Evolutionary conservation across 345 rosid species (phyloP).

Genomic region (Eucalyptus pumila): DNA sequence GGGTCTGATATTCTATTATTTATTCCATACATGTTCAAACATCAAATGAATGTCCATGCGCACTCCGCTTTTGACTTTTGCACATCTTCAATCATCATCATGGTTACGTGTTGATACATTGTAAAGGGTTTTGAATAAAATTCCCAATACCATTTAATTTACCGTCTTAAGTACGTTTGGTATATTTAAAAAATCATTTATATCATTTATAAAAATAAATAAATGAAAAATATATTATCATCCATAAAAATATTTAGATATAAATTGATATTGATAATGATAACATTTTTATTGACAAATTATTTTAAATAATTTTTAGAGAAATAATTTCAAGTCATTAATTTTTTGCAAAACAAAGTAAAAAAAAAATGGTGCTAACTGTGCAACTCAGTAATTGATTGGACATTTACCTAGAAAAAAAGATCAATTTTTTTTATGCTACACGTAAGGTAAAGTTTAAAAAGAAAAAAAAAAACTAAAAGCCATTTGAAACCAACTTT

Average conservation of each 20-base stretch:
- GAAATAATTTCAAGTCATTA: background rate
- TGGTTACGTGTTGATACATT: background rate
- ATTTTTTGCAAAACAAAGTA: background rate
- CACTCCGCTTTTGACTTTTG: background rate
- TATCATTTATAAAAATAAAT: background rate
- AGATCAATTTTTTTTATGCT: background rate
- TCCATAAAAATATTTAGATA: background rate
- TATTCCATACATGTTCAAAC: background rate
- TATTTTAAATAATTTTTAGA: background rate
- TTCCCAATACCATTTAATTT: background rate
- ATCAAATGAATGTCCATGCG: background rate
- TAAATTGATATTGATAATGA: background rate
- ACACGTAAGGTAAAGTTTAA: background rate
- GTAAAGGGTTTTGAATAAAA: background rate
- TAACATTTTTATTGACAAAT: background rate
- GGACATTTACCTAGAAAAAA: background rate
- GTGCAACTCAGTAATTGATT: background rate
- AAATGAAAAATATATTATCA: rapidly evolving
- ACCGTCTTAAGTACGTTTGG: too few relatives aligned
- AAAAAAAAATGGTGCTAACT: background rate
- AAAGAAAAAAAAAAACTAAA: background rate
- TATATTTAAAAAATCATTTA: background rate
- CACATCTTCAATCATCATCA: background rate
- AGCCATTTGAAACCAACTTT: background rate
- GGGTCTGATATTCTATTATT: background rate